phyloP scores from a whole-genome alignment of 257 asterid species.

The Asclepias syriaca region DNA sequence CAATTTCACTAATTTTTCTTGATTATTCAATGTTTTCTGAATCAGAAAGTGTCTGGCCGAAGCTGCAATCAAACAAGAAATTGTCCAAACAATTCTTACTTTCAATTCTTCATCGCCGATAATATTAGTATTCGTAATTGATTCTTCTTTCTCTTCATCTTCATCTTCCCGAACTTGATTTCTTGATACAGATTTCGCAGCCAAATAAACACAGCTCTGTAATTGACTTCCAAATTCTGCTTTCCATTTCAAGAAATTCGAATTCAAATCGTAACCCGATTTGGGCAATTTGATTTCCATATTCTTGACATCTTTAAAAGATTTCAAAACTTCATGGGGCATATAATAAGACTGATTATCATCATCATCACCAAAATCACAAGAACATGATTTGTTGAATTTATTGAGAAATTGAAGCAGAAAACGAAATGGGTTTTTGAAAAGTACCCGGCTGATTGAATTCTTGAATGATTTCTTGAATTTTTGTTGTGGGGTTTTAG shows the following conservation, averaged over 20 bases:
- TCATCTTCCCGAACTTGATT: not conserved
- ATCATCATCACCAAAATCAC: constrained; percentile 15
- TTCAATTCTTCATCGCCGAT: constrained; percentile 48
- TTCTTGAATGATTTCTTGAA: constrained; percentile 22
- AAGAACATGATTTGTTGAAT: constrained; percentile 7
- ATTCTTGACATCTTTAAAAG: constrained; percentile 37
- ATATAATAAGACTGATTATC: constrained; percentile 26
- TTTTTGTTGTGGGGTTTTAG: constrained; percentile 14
- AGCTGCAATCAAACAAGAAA: constrained; percentile 63
- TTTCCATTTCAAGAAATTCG: constrained; percentile 54
- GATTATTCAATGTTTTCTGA: constrained; percentile 31
- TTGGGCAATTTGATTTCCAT: constrained; percentile 45
- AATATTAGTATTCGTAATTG: not conserved
- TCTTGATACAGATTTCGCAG: constrained; percentile 35
- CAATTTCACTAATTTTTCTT: constrained; percentile 27
- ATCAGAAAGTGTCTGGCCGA: constrained; percentile 55
- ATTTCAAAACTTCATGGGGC: constrained; percentile 33
- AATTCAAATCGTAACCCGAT: constrained; percentile 14
- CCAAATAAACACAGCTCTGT: constrained; percentile 55
- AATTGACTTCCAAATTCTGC: constrained; percentile 67
- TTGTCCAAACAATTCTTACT: constrained; percentile 57
- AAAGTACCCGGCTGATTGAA: constrained; percentile 21
- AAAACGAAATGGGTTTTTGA: constrained; percentile 33
- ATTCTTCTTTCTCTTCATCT: not conserved
- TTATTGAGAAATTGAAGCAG: constrained; percentile 26